Base-by-base conservation (phyloP, 305 asterid genomes). In the Lippia alba region DNA sequence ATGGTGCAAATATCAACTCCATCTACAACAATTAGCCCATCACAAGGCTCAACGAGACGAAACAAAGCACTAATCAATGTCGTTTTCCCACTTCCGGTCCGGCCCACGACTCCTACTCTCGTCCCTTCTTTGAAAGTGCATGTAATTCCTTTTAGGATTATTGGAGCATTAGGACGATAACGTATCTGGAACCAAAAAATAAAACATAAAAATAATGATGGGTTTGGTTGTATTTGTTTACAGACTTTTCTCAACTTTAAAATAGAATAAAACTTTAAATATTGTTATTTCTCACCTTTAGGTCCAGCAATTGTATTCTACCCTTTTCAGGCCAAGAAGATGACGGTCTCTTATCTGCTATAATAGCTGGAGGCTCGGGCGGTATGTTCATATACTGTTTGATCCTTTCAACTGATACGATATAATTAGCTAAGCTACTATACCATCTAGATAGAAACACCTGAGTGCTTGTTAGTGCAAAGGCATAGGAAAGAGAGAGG, bases 71-170 rank as follows among this genome's bases (percentile, higher is more conserved):
- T 83, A 16, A 87, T 91, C 1, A 91, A 80, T 18, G 96, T 89
- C 1, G 97, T 89, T 70, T 89, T 91, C 24, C 97, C 97, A 40
- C 97, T 91, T 72, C 97, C 94, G 0, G 97, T 91, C 80, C 97
- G 80, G 49, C 94, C 97, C 64, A 91, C 94, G 4, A 91, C 86
- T 55, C 97, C 97, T 15, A 89, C 78, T 80, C 94, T 73, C 0
- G 61, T 81, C 71, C 91, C 96, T 85, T 86, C 92, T 34, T 44
- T 67, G 79, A 91, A 87, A 8, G 84, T 84, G 85, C 97, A 89
- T 5, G 85, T 87, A 70, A 89, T 79, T 73, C 94, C 96, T 64
- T 87, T 85, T 17, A 91, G 88, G 46, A 91, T 87, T 57, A 82
- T 18, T 11, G 94, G 96, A 41, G 96, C 81, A 79, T 91, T 87